Evolutionary conservation across 805 yeast genomes (phyloP), one percentile per base, ranked within the genome.

Genomic region (Barnettozyma vustinii): DNA sequence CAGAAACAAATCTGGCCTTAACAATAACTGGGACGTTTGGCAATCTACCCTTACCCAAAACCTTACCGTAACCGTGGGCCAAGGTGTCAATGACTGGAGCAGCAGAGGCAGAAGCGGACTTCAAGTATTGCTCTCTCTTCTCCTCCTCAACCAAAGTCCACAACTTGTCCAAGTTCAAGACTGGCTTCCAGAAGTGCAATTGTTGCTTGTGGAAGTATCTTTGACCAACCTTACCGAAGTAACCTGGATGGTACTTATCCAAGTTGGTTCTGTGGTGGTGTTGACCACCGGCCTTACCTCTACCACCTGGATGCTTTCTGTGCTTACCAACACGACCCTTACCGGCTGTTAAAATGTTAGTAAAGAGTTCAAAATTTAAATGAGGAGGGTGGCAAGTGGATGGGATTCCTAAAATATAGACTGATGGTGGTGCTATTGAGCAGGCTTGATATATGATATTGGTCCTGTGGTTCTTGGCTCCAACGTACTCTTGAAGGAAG

Each of bases 271-370:
- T 89, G 97, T 94, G 99, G 80, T 94, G 99, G 79, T 92, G 98
- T 80, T 82, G 92, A 89, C 99, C 99, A 92, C 99, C 99, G 75
- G 99, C 99, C 91, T 80, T 92, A 94, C 99, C 99, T 81, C 98
- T 91, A 81, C 99, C 99, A 94, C 99, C 99, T 64, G 99, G 97
- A 71, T 87, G 94, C 96, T 94, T 94, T 90, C 99, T 91, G 95
- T 94, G 99, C 87, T 94, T 94, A 80, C 99, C 99, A 78, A 94
- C 80, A 84, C 99, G 95, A 87, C 99, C 99, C 77, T 92, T 84
- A 88, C 99, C 99, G 95, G 98, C 98, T 87, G 69, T 65, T 42
- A 23, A 50, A 42, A 46, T 26, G 64, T 62, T 63, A 62, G 66
- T 63, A 62, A 47, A 10, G 20, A 12, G 21, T n/a, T 25, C 25